Evolutionary conservation across 768 basidiomycete species (phyloP).

Genomic region (Leccinum disarticulatum): DNA sequence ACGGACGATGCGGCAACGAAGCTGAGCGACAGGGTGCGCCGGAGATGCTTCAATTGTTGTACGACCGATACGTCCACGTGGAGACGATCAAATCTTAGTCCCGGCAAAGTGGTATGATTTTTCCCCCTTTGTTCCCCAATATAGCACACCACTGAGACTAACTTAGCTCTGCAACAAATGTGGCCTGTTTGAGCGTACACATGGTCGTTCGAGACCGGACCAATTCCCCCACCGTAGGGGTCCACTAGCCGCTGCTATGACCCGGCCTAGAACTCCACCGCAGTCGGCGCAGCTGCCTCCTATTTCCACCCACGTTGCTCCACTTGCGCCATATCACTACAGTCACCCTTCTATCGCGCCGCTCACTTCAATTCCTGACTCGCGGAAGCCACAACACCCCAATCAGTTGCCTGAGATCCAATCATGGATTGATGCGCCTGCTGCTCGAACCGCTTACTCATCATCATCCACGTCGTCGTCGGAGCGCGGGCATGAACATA

Average conservation of each 20-base stretch:
- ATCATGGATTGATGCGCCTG: slow-evolving; percentile 43
- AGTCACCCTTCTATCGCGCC: slow-evolving; percentile 55
- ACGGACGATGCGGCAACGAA: slow-evolving; percentile 84
- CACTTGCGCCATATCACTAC: slow-evolving; percentile 49
- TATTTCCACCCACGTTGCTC: slow-evolving; percentile 40
- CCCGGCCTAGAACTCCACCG: slow-evolving; percentile 51
- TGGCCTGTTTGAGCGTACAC: slow-evolving; percentile 78
- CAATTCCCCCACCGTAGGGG: slow-evolving; percentile 82
- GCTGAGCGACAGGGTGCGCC: slow-evolving; percentile 70
- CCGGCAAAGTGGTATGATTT: slow-evolving; percentile 67
- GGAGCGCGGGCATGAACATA: slow-evolving; percentile 33
- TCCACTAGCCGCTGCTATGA: slow-evolving; percentile 53
- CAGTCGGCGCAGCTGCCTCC: slow-evolving; percentile 44
- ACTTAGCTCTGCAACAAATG: slow-evolving; percentile 59
- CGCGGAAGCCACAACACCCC: slow-evolving; percentile 32
- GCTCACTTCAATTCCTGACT: slow-evolving; percentile 37
- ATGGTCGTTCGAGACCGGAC: slow-evolving; percentile 74
- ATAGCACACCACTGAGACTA: slow-evolving; percentile 6
- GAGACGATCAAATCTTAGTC: slow-evolving; percentile 73
- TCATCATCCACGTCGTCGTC: slow-evolving; percentile 30
- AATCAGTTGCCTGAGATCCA: slow-evolving; percentile 48
- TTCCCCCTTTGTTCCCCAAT: not conserved
- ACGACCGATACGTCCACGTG: slow-evolving; percentile 85
- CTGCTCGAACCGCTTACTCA: slow-evolving; percentile 27
- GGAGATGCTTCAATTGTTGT: slow-evolving; percentile 82